Percentiles rank a stretch among this genome's conserved stretches.
Evolutionary conservation across 2,329 filamentous ascomycete species (phyloP).

Genomic region (Capronia americana): DNA sequence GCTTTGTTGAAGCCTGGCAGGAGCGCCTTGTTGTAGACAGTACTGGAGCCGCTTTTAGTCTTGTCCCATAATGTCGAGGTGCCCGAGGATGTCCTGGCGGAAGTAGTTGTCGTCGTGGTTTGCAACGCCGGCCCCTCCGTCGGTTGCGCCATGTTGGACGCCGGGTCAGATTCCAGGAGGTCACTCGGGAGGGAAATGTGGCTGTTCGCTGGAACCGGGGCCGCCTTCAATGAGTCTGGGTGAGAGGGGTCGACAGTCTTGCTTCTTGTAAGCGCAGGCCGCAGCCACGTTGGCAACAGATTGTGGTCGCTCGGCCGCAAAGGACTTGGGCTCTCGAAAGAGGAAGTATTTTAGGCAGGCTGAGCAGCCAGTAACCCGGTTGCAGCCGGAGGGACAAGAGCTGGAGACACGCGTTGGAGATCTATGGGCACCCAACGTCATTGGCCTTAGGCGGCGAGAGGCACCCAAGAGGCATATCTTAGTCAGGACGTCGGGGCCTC

Average conservation of each 20-base stretch:
- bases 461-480: conserved; percentile 25
- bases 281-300: not conserved
- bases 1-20: conserved; percentile 77
- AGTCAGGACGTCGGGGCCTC: conserved; percentile 21
- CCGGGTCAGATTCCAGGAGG: not conserved
- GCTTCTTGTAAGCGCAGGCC: not conserved
- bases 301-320: conserved; percentile 15
- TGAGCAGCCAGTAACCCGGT: conserved; percentile 29
- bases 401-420: conserved; percentile 1
- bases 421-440: conserved; percentile 20
- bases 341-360: conserved; percentile 5
- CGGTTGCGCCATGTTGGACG: conserved; percentile 25
- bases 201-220: not conserved
- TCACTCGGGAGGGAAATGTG: conserved; percentile 1
- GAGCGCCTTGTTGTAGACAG: conserved; percentile 52
- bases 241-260: not conserved
- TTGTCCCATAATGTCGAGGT: conserved; percentile 60
- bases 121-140: conserved; percentile 8
- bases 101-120: conserved; percentile 15
- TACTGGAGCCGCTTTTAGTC: conserved; percentile 54
- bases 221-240: not conserved
- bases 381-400: conserved; percentile 23
- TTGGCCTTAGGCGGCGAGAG: conserved; percentile 14
- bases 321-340: conserved; percentile 2
- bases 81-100: conserved; percentile 8